A percentile compares a stretch with the other conserved stretches of the same genome.
phyloP scores from a whole-genome alignment of 805 yeast species.

The Candida odintsovae region DNA sequence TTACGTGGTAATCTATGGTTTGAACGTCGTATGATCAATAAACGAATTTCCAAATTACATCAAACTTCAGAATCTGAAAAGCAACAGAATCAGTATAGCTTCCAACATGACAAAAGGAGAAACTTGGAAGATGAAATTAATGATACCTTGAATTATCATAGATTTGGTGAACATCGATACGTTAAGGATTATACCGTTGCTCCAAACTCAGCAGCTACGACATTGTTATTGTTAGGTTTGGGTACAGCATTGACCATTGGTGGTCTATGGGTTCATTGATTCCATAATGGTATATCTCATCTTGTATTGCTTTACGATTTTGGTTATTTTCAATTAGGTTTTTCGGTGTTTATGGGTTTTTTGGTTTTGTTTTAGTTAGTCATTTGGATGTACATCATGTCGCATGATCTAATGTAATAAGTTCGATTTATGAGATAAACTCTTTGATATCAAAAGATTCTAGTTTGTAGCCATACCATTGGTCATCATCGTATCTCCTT shows the following conservation, averaged over 20 bases:
- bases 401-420: too few relatives aligned
- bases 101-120: slow-evolving; percentile 4
- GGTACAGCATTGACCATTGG: background rate
- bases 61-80: background rate
- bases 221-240: background rate
- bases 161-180: slow-evolving; percentile 18
- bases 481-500: too few relatives aligned
- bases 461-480: too few relatives aligned
- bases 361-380: background rate
- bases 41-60: slow-evolving; percentile 5
- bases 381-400: background rate
- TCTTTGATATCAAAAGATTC: too few relatives aligned
- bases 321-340: background rate
- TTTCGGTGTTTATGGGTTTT: background rate
- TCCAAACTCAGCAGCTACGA: background rate
- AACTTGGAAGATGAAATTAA: slow-evolving; percentile 18
- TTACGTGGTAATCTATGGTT: slow-evolving; percentile 42
- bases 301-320: background rate
- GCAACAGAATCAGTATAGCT: background rate
- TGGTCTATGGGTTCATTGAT: background rate
- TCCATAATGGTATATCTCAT: background rate
- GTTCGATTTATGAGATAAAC: too few relatives aligned
- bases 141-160: slow-evolving; percentile 19
- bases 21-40: slow-evolving; percentile 30
- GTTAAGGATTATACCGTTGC: background rate